Evolutionary conservation across 2,329 filamentous ascomycete species (phyloP), one percentile per base, ranked within the genome.

Genomic region (Ophiostoma australiae): DNA sequence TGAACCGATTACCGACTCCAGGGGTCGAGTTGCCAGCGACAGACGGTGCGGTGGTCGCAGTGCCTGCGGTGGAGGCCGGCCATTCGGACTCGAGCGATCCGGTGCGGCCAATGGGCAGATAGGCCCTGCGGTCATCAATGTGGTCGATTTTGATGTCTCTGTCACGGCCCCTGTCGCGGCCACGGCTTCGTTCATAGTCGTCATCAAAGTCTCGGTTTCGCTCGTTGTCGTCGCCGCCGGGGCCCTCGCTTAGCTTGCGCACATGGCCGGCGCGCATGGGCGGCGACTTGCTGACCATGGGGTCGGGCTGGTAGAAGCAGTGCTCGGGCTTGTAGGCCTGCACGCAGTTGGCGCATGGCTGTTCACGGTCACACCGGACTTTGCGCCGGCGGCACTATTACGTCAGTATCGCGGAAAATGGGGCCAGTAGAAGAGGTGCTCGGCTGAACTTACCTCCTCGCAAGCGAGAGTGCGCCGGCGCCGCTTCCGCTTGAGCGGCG

Each of bases 31-130:
- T 79, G 23, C 76, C 87, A n/a, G 84, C 87, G 65, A 76, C 84
- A 7, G 79, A 87, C 72, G 82, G 82, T 71, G 87, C 87, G 72
- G 84, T 84, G 0, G 84, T 81, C 13, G 23, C 35, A 2, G 79
- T 82, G 27, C 69, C 67, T 3, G 71, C 7, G 10, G 63, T 35
- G 1, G 71, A 75, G 74, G 17, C 58, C 13, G 71, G 70, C 71
- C 71, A 72, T 17, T 72, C 71, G n/a, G 71, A 68, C 67, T 72
- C 71, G 20, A 70, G 33, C 6, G 71, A 72, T 2, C 63, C 69
- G 11, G 52, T 48, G 67, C 70, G 69, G 33, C 68, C 61, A 35
- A 65, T 27, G n/a, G 67, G 66, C 4, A 67, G 11, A n/a, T 27
- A 67, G 7, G 11, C 17, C 13, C 67, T 48, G 31, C 67, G 67